phyloP scores from a whole-genome alignment of 1,284 basidiomycete genomes.

The Cutaneotrichosporon sp. region DNA sequence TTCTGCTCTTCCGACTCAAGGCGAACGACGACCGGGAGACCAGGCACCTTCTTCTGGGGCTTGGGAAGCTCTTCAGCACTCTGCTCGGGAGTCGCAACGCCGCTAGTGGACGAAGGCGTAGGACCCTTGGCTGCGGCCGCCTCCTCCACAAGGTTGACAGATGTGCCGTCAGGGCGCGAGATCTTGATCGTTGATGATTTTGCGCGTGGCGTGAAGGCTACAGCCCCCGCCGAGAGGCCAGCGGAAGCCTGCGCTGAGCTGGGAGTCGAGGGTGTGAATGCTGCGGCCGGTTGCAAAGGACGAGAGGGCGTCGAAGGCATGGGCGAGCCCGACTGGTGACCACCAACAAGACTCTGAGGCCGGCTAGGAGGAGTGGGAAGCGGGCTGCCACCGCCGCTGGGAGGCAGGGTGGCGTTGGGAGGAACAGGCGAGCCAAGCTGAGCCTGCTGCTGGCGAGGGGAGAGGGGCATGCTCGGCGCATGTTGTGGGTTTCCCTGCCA shows the following conservation, averaged over 20 bases:
- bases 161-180: constrained; percentile 49
- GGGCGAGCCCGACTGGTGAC: constrained; percentile 33
- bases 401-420: constrained; percentile 30
- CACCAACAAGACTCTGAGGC: constrained; percentile 36
- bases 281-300: constrained; percentile 26
- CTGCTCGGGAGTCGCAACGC: constrained; percentile 32
- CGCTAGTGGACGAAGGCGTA: constrained; percentile 29
- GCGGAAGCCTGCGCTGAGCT: constrained; percentile 16
- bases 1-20: constrained; percentile 58
- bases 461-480: constrained; percentile 35
- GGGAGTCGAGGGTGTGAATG: constrained; percentile 34
- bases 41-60: constrained; percentile 34
- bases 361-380: constrained; percentile 43
- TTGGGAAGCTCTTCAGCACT: constrained; percentile 28
- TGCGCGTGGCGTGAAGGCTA: constrained; percentile 45
- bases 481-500: constrained; percentile 29
- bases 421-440: constrained; percentile 40
- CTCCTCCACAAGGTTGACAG: constrained; percentile 45
- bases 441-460: constrained; percentile 39
- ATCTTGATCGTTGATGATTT: constrained; percentile 45
- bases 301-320: constrained; percentile 41
- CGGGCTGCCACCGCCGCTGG: constrained; percentile 38
- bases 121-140: constrained; percentile 35
- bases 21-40: constrained; percentile 50
- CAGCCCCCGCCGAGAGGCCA: constrained; percentile 37